Base-by-base conservation (phyloP, 768 basidiomycete species). In the Heimioporus sp. region DNA sequence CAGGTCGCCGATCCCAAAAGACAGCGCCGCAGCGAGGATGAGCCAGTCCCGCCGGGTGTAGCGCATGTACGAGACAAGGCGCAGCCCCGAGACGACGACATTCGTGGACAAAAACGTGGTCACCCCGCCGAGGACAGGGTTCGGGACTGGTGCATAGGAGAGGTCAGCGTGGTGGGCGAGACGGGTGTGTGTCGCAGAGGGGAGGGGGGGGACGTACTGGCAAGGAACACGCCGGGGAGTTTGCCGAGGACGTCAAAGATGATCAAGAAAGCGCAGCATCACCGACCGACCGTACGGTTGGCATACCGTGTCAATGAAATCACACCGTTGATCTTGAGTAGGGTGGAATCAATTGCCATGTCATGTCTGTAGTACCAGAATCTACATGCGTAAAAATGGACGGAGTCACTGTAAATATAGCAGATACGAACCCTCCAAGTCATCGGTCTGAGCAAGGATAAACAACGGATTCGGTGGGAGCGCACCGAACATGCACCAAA, bases 301-400 rank as follows among this genome's bases (percentile, higher is more conserved):
- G 91, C 90, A 57, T 90, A 92, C 1, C 89, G 84, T 0, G 92
- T 92, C 53, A 93, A 81, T n/a, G 85, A 85, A 43, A 92, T 92
- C 31, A 90, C 87, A 35, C 87, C 87, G 59, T 90, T 90, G 61
- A 90, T 90, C 76, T n/a, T 88, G 65, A 10, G n/a, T 28, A 21
- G n/a, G 3, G 8, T 52, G 3, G 49, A n/a, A 42, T 21, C 2
- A 46, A 6, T 2, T 5, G 12, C 39, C 10, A 0, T 12, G 34
- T 31, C 5, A 4, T 34, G 13, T 19, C 6, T 17, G 1, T 10
- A 2, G 15, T n/a, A n/a, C n/a, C 9, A 12, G 13, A 19, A 43
- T 10, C 52, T 30, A 73, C 79, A 73, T 82, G 89, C 1, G 88
- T 87, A 58, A 91, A 92, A 40, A 83, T 81, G 9, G 87, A 89